These are phyloP conservation scores for Ceratocystis harringtonii DNA, from an alignment of 2,329 filamentous ascomycete species.

Conservation along the genomic window DNA sequence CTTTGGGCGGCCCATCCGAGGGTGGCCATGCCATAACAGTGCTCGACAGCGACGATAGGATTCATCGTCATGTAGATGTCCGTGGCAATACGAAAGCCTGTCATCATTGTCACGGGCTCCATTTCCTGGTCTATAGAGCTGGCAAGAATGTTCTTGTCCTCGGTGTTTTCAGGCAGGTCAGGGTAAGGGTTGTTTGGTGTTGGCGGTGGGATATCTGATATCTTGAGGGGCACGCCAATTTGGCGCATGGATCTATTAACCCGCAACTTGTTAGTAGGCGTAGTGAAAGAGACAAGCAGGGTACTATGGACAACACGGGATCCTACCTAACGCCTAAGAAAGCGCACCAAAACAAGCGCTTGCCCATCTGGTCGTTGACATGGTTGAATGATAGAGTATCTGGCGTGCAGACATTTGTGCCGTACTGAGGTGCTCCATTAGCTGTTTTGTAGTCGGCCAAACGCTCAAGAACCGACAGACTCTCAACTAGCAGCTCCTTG, in stretches of 20 bases:
- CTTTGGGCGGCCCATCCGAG: conserved; percentile 69
- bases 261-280: conserved; percentile 17
- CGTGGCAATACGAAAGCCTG: conserved; percentile 68
- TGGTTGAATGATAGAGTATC: conserved; percentile 44
- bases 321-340: conserved; percentile 54
- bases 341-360: conserved; percentile 73
- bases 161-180: conserved; percentile 63
- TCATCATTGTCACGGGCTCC: conserved; percentile 52
- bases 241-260: conserved; percentile 56
- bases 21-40: conserved; percentile 65
- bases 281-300: background rate
- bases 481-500: conserved; percentile 58
- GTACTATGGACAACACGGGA: background rate
- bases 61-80: conserved; percentile 71
- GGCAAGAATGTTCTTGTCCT: conserved; percentile 65
- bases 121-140: conserved; percentile 55
- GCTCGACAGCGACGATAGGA: conserved; percentile 60
- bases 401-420: conserved; percentile 26
- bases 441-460: conserved; percentile 17
- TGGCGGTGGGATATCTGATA: conserved; percentile 60
- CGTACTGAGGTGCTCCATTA: conserved; percentile 27
- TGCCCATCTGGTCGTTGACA: conserved; percentile 57
- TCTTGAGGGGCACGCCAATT: conserved; percentile 54
- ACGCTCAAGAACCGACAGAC: conserved; percentile 38
- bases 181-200: conserved; percentile 65